A percentile compares a stretch with the other conserved stretches of the same genome.
Evolutionary conservation across 139 green algal species (phyloP).

Genomic region (Picochlorum sp.): DNA sequence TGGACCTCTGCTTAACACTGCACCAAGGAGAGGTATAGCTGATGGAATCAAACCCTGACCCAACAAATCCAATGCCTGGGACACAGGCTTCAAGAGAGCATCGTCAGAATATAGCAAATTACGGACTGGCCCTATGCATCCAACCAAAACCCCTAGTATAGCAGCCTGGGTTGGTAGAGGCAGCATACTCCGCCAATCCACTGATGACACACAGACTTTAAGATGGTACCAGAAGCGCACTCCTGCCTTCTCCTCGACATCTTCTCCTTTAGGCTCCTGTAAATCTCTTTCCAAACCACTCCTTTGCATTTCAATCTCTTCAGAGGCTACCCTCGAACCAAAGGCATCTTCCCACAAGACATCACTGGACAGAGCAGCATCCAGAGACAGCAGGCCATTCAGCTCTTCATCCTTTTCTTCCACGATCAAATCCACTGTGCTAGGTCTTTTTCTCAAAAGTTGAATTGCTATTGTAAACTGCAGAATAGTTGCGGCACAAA

Average conservation of each 20-base stretch:
- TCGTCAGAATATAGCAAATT: conserved; percentile 17
- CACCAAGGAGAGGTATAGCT: conserved; percentile 49
- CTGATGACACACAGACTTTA: not conserved
- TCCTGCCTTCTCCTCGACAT: too few relatives aligned
- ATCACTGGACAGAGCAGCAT: not conserved
- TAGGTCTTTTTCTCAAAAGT: conserved; percentile 4
- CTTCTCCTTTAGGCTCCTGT: too few relatives aligned
- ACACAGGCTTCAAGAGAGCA: conserved; percentile 22
- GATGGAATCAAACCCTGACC: conserved; percentile 36
- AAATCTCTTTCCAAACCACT: too few relatives aligned
- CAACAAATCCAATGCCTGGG: conserved; percentile 24
- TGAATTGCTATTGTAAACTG: conserved; percentile 22
- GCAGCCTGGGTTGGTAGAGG: conserved; percentile 20
- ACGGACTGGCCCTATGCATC: conserved; percentile 25
- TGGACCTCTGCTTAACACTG: conserved; percentile 37
- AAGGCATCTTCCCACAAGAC: not conserved
- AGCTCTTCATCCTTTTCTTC: not conserved
- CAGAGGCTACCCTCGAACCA: too few relatives aligned
- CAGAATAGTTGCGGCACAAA: conserved; percentile 10
- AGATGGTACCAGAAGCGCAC: too few relatives aligned
- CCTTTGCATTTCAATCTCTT: too few relatives aligned
- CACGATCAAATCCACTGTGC: not conserved
- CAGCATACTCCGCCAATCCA: conserved; percentile 11
- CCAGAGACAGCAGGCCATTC: not conserved
- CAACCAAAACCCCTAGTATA: conserved; percentile 18